Evolutionary conservation across 2,329 filamentous ascomycete species (phyloP), one percentile per base, ranked within the genome.

Genomic region (Xylaria sp.): DNA sequence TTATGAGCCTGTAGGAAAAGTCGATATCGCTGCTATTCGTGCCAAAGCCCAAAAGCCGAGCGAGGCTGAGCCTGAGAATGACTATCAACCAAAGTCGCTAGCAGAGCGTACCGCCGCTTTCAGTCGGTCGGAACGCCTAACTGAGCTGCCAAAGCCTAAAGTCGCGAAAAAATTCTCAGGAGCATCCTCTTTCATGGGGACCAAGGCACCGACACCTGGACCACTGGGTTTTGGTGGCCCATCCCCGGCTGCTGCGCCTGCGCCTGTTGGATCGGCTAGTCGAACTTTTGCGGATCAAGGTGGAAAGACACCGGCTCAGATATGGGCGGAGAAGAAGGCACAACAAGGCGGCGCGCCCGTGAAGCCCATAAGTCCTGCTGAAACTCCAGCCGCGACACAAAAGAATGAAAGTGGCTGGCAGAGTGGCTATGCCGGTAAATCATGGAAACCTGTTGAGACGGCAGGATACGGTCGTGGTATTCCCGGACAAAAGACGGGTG

Each of bases 251-350:
- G 82, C 89, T 23, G 84, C 33, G 9, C 33, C 88, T 23, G 76
- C 84, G 23, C 90, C 92, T 6, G 86, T 97, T 31, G 94, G 94
- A 31, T 87, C 89, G 72, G 94, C 94, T 46, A 97, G 94, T 82
- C 91, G 94, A 77, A 97, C 94, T 0, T 99, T 98, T 83, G 96
- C 96, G 18, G 94, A 98, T 74, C 86, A 97, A 80, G 94, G 92
- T 71, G 96, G 96, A 71, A 99, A 98, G 85, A 98, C 96, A 5
- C 96, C 96, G 7, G 94, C 96, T 36, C 96, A 99, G 80, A 83
- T 97, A 43, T 99, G 96, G 96, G 95, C 95, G 0, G 96, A 99
- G 84, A 97, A 94, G 84, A 98, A 98, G 84, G 95, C 93, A 46
- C 91, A 90, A 69, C 90, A 96, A 79, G 87, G 91, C 61, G 90